Evolutionary conservation across 2,329 filamentous ascomycete species (phyloP).

Genomic region (Ophiosphaerella korrae): DNA sequence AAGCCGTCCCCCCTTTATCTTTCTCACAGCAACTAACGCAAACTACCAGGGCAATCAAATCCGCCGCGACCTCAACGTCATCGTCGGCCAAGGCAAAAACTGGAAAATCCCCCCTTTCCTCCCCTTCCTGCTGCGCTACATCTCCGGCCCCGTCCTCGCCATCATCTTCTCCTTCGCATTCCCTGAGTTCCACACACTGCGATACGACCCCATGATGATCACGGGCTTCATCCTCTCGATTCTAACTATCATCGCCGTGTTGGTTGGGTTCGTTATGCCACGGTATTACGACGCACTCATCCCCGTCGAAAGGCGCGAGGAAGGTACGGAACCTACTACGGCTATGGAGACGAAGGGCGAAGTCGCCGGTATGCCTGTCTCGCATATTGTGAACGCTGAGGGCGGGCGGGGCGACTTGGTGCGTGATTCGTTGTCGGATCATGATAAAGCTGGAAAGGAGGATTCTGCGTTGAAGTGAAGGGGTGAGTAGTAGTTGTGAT

Average conservation of each 20-base stretch:
- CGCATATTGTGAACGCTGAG: slow-evolving; percentile 14
- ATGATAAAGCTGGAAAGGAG: slow-evolving; percentile 10
- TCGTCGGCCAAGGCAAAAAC: slow-evolving; percentile 60
- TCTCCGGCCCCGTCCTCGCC: slow-evolving; percentile 39
- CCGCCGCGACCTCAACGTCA: slow-evolving; percentile 26
- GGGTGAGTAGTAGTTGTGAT: too few relatives aligned
- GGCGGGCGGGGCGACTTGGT: slow-evolving; percentile 2
- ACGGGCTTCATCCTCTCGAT: slow-evolving; percentile 39
- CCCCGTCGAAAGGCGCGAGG: slow-evolving; percentile 52
- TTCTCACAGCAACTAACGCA: not conserved
- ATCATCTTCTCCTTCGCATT: slow-evolving; percentile 45
- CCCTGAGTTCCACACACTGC: slow-evolving; percentile 38
- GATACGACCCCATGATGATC: slow-evolving; percentile 45
- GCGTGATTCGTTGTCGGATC: slow-evolving; percentile 10
- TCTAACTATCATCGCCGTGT: slow-evolving; percentile 52
- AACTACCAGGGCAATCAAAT: slow-evolving; percentile 49
- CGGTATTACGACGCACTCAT: slow-evolving; percentile 61
- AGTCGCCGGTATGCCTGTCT: slow-evolving; percentile 21
- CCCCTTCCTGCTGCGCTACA: slow-evolving; percentile 50
- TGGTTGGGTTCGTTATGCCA: slow-evolving; percentile 58
- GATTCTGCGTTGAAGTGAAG: not conserved
- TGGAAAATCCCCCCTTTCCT: slow-evolving; percentile 62
- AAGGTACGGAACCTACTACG: slow-evolving; percentile 50
- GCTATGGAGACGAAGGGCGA: slow-evolving; percentile 36
- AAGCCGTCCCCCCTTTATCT: slow-evolving; percentile 24